Base-by-base conservation (phyloP, 305 asterid species). In the Solanum aculeatissimum region DNA sequence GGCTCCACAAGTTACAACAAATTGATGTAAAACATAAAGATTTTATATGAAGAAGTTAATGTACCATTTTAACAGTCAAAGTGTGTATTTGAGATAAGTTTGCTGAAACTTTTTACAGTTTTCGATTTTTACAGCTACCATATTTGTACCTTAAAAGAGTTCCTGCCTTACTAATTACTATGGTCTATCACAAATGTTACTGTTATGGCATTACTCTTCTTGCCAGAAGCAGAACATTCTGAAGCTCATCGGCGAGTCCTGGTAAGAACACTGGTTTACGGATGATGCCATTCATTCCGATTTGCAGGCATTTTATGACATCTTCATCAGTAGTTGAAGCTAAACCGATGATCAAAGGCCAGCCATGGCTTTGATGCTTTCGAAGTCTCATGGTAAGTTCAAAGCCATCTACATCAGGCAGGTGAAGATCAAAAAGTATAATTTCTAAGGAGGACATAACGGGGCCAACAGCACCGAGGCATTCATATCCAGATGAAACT, bases 331-430 rank as follows among this genome's bases (percentile, higher is more conserved):
- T 84, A n/a, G 83, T 83, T 29, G 97, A 88, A 23, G 95, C 92
- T 87, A 97, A 81, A 55, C 90, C 98, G 10, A 97, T 66, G 82
- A 97, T 95, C 93, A 97, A 83, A 2, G 98, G 99, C 98, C 95
- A 91, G 84, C 83, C 91, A 2, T 90, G 91, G 91, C 97, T 94
- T 13, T 92, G 29, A 43, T 91, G 92, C 88, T 97, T 94, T n/a
- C 97, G 87, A 80, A 95, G 93, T 87, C 94, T 92, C 88, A 51
- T 82, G 42, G 96, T 82, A 23, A 97, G 96, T 85, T 97, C 99
- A 71, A 88, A 94, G n/a, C 98, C 98, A 71, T 95, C 97, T 81
- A 95, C 74, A 87, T 93, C 98, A 4, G 97, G 94, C 88, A 95
- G 87, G 83, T 97, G 94, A 54, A 94, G 95, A 91, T 95, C 99